These are phyloP conservation scores for Truncatella angustata DNA, from an alignment of 2,329 filamentous ascomycete species.

Conservation along the genomic window DNA sequence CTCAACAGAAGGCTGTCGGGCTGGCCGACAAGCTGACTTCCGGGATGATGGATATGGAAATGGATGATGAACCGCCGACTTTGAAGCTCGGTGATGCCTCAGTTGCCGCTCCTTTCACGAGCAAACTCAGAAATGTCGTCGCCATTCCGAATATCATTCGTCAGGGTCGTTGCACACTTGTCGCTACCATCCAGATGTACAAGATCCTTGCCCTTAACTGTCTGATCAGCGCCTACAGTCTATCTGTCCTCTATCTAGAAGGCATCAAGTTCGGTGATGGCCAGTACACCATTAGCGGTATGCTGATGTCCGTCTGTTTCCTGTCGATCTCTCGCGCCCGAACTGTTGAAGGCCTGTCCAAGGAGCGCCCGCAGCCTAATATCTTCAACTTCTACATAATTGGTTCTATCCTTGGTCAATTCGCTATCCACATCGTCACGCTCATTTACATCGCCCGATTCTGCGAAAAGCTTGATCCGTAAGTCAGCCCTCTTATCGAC, in stretches of 20 bases:
- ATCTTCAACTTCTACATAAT: constrained; percentile 99
- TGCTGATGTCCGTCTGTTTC: constrained; percentile 99
- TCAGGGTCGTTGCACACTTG: constrained; percentile 93
- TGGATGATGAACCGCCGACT: constrained; percentile 87
- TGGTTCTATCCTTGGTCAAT: constrained; percentile 93
- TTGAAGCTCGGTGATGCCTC: constrained; percentile 98
- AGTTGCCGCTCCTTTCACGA: constrained; percentile 95
- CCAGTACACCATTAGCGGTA: constrained; percentile 97
- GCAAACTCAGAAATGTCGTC: constrained; percentile 94
- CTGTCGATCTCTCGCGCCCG: constrained; percentile 96
- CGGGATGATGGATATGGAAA: constrained; percentile 85
- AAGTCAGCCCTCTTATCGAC: constrained; percentile 40
- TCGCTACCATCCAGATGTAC: constrained; percentile 99
- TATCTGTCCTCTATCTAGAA: constrained; percentile 94
- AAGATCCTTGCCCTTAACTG: constrained; percentile 98
- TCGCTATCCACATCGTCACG: constrained; percentile 91
- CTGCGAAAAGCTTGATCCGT: constrained; percentile 84
- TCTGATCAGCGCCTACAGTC: constrained; percentile 93
- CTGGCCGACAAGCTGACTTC: constrained; percentile 84
- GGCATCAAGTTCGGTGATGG: constrained; percentile 99
- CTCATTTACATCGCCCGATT: constrained; percentile 91
- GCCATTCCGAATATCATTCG: constrained; percentile 98
- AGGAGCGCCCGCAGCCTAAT: constrained; percentile 95
- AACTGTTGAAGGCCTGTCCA: constrained; percentile 91
- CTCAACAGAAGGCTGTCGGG: constrained; percentile 68